phyloP scores from a whole-genome alignment of 495 filamentous ascomycete species.

The Penicillium roqueforti region DNA sequence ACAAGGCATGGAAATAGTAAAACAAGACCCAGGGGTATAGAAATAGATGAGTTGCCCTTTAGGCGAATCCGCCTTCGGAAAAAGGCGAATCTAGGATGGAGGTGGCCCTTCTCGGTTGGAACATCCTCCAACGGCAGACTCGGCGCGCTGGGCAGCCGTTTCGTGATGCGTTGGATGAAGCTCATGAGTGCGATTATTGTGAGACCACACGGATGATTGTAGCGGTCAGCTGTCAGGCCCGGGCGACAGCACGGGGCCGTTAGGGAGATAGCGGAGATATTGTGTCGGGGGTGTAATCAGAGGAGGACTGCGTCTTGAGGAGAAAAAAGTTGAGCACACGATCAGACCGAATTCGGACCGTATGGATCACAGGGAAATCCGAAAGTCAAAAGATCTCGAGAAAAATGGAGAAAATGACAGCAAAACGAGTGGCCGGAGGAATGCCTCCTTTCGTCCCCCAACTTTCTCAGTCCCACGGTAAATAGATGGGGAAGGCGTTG shows the following conservation, averaged over 20 bases:
- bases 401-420: constrained; percentile 23
- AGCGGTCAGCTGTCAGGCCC: constrained; percentile 22
- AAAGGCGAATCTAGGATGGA: constrained; percentile 67
- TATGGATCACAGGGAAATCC: constrained; percentile 6
- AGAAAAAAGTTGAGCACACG: constrained; percentile 1
- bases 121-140: constrained; percentile 58
- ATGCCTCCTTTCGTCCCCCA: constrained; percentile 45
- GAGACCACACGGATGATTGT: constrained; percentile 20
- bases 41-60: constrained; percentile 90
- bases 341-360: not conserved
- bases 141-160: constrained; percentile 59
- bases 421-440: constrained; percentile 50
- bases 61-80: constrained; percentile 84
- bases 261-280: constrained; percentile 13
- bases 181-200: constrained; percentile 49
- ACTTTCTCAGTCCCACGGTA: constrained; percentile 31
- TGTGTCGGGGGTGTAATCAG: constrained; percentile 10
- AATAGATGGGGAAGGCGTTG: constrained; percentile 25
- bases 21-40: constrained; percentile 89
- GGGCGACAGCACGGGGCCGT: constrained; percentile 21
- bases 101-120: constrained; percentile 50
- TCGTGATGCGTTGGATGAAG: constrained; percentile 58
- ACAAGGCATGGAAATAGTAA: constrained; percentile 90
- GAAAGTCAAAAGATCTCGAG: constrained; percentile 14
- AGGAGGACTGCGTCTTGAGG: constrained; percentile 13